These are phyloP conservation scores for Neonectria faginata DNA, from an alignment of 2,329 filamentous ascomycete species.

Conservation along the genomic window DNA sequence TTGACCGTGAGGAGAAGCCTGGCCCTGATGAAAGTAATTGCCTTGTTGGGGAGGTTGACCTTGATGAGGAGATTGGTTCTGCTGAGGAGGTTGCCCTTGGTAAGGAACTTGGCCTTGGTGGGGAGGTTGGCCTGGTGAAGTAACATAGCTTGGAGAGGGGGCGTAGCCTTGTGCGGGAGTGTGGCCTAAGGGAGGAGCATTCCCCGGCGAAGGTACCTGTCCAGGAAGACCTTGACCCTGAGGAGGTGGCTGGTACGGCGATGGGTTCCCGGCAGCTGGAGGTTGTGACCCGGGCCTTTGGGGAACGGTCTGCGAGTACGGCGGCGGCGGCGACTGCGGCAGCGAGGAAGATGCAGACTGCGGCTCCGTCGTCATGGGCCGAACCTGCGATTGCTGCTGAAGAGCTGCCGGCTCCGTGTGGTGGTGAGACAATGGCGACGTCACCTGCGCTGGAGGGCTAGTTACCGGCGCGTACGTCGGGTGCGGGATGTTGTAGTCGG, in stretches of 20 bases:
- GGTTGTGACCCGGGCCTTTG: conserved; percentile 31
- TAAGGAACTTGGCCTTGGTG: neutral
- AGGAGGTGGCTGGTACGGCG: conserved; percentile 31
- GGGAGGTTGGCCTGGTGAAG: neutral
- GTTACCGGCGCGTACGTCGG: conserved; percentile 34
- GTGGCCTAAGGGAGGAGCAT: conserved; percentile 1
- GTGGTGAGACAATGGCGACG: conserved; percentile 16
- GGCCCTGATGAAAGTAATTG: neutral
- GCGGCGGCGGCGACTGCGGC: conserved; percentile 42
- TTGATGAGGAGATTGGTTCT: neutral
- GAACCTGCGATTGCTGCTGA: conserved; percentile 33
- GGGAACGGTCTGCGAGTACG: conserved; percentile 35
- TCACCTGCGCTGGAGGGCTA: conserved; percentile 6
- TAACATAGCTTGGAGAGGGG: neutral
- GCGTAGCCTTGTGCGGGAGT: neutral
- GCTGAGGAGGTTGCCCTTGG: neutral
- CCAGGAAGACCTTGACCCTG: conserved; percentile 6
- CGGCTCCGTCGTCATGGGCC: conserved; percentile 25
- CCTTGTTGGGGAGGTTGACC: neutral
- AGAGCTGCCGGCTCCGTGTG: conserved; percentile 10
- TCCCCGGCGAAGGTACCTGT: neutral
- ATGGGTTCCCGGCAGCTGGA: conserved; percentile 27
- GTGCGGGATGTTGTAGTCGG: conserved; percentile 38
- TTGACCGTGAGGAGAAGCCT: neutral
- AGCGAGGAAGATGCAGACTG: conserved; percentile 15